Evolutionary conservation across 2,329 filamentous ascomycete genomes (phyloP), one percentile per base, ranked within the genome.

Genomic region (Sporothrix schenckii): DNA sequence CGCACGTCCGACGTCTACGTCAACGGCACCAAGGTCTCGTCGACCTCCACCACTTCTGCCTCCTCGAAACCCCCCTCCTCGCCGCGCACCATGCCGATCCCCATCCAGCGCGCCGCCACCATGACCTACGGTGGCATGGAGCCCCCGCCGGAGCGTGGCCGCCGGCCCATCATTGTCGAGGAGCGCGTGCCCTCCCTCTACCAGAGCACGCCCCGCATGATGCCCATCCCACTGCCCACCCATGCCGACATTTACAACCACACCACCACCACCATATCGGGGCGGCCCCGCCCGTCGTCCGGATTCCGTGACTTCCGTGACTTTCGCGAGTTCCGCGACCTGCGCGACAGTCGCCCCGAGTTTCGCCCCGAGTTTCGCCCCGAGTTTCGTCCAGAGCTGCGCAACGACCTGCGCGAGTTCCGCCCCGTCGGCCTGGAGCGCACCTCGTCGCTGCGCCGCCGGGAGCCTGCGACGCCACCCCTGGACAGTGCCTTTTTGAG

Each of bases 51-150:
- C 49, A 41, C 47, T 61, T 69, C 50, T 66, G 72, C 69, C 52
- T 66, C 50, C 60, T 69, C 60, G 70, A 74, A 65, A 72, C 58
- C 47, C 27, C 58, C 61, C 69, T 47, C 72, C 69, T 14, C 70
- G 65, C 21, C 72, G 66, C 66, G 66, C 63, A 24, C 72, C 69
- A 72, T 69, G 52, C 74, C 75, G 27, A 75, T 75, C 68, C 73
- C 73, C n/a, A 74, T 76, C 67, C 74, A 75, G 70, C 76, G 76
- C 54, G 72, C 75, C 50, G 73, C 74, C n/a, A 77, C 75, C 53
- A 70, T 75, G 53, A 74, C 75, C 21, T 74, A 75, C 44, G 71
- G 61, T 47, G 74, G 66, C 74, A 69, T 71, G 53, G 71, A 72
- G 66, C 66, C 72, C 7, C 70, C 71, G 41, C 71, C 71, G 14